A percentile compares a stretch with the other conserved stretches of the same genome.
These are phyloP conservation scores for Solanum pennellii DNA, from an alignment of 257 asterid species.

Conservation along the genomic window DNA sequence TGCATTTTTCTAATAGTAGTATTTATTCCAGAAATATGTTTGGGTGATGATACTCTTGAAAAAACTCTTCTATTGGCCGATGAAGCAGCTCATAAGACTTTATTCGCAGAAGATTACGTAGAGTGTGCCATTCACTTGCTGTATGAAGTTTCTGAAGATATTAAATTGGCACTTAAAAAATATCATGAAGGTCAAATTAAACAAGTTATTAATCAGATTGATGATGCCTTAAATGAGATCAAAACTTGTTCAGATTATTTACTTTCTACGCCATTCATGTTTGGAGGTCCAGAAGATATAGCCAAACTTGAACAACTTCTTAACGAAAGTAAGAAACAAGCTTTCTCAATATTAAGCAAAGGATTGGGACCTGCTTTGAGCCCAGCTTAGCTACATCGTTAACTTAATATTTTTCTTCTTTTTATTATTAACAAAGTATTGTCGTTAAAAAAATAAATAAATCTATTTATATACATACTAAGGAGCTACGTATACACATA, in stretches of 20 bases:
- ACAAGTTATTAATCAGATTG: neutral
- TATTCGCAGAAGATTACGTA: neutral
- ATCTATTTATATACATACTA: neutral
- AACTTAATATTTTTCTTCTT: neutral
- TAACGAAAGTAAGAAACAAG: neutral
- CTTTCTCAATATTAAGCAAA: neutral
- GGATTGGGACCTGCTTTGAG: neutral
- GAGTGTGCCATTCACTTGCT: neutral
- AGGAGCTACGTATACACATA: neutral
- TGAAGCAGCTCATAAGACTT: neutral
- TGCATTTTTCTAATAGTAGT: neutral
- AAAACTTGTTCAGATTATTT: neutral
- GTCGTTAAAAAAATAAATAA: neutral
- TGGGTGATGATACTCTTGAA: neutral
- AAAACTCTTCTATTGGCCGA: neutral
- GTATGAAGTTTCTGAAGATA: neutral
- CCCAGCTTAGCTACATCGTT: neutral
- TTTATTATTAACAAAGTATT: neutral
- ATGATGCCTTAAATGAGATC: neutral
- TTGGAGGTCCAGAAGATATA: neutral
- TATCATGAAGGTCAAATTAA: neutral
- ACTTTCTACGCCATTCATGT: neutral
- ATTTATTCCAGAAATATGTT: neutral
- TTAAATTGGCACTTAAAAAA: neutral
- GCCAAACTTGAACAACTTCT: neutral